These are phyloP conservation scores for Leccinum pellstonianum DNA, from an alignment of 768 basidiomycete species.

Conservation along the genomic window DNA sequence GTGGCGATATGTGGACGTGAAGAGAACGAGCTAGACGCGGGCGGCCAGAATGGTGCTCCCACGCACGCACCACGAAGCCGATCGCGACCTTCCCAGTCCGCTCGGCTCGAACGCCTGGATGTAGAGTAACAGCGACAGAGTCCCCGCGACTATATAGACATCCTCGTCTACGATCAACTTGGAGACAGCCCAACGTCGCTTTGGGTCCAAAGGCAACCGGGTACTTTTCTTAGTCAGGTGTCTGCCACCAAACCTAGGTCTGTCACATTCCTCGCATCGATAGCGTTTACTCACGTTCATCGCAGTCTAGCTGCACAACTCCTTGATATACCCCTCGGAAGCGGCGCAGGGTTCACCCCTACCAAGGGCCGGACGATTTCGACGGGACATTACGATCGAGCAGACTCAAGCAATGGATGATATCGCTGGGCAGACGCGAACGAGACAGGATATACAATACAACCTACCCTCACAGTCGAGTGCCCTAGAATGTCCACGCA, in stretches of 20 bases:
- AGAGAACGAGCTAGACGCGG: constrained; percentile 14
- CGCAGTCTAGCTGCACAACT: constrained; percentile 79
- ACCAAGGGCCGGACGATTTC: constrained; percentile 66
- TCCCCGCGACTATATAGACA: too few relatives aligned
- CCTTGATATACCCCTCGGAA: constrained; percentile 73
- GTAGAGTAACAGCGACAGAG: too few relatives aligned
- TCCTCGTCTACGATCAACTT: too few relatives aligned
- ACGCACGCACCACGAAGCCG: too few relatives aligned
- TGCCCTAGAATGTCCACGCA: constrained; percentile 46
- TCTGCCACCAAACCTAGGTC: constrained; percentile 47
- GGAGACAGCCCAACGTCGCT: too few relatives aligned
- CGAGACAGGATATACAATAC: constrained; percentile 59
- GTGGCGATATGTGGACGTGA: too few relatives aligned
- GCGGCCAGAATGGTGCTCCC: constrained; percentile 17
- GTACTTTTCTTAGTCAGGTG: too few relatives aligned
- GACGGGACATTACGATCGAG: constrained; percentile 56
- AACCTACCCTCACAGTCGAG: constrained; percentile 46
- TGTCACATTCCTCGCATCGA: constrained; percentile 5
- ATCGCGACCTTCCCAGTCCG: too few relatives aligned
- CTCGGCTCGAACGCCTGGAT: too few relatives aligned
- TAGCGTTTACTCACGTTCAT: constrained; percentile 9
- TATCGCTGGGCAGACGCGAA: constrained; percentile 71
- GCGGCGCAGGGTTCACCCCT: constrained; percentile 61
- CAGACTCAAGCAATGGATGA: constrained; percentile 71
- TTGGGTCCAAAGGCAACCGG: too few relatives aligned